Conservation (phyloP, 1,139 yeast species). For the Lodderomyces parapsilosis region DNA sequence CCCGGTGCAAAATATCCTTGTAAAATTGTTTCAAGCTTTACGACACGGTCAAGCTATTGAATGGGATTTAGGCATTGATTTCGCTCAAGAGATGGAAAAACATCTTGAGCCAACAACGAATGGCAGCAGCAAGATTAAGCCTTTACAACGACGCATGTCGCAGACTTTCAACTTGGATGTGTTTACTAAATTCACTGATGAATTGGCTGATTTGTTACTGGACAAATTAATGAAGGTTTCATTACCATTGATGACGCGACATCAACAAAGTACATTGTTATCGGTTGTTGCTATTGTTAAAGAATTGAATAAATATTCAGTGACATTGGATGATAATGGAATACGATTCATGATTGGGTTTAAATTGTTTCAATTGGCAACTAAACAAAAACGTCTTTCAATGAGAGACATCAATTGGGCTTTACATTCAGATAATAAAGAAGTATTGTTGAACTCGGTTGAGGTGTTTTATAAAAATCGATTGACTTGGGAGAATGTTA, state of each 20-base stretch:
- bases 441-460: constrained; percentile 57
- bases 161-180: constrained; percentile 22
- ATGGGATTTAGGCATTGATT: constrained; percentile 38
- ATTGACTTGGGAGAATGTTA: constrained; percentile 59
- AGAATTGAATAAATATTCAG: constrained; percentile 44
- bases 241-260: constrained; percentile 81
- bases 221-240: constrained; percentile 64
- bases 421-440: constrained; percentile 76
- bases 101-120: not conserved
- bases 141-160: constrained; percentile 20
- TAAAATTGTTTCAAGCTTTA: constrained; percentile 49
- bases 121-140: constrained; percentile 20
- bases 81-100: constrained; percentile 17
- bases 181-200: constrained; percentile 42
- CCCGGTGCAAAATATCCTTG: constrained; percentile 58
- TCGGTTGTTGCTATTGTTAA: constrained; percentile 65
- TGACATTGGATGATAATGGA: constrained; percentile 68
- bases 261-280: constrained; percentile 82
- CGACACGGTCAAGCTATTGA: constrained; percentile 36
- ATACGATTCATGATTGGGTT: constrained; percentile 70
- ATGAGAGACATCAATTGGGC: constrained; percentile 92
- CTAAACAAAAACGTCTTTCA: constrained; percentile 47
- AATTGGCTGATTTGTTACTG: constrained; percentile 49
- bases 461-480: constrained; percentile 44
- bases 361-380: constrained; percentile 56